phyloP scores from a whole-genome alignment of 2,329 filamentous ascomycete genomes.

The Diaporthe batatas region DNA sequence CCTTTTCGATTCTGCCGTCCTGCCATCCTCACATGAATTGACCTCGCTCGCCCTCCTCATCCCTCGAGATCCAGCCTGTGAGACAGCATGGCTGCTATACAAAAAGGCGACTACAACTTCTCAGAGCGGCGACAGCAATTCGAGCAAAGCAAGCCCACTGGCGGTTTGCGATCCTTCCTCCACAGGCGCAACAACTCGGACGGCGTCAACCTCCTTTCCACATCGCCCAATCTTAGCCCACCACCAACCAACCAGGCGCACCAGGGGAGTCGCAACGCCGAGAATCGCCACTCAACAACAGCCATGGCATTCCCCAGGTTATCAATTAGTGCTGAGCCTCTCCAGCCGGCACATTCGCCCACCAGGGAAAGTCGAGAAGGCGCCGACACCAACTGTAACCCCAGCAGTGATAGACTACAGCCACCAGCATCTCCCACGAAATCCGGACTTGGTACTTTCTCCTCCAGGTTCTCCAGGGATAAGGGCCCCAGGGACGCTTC shows the following conservation, averaged over 20 bases:
- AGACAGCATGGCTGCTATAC: slow-evolving; percentile 40
- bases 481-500: slow-evolving; percentile 56
- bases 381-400: neutral
- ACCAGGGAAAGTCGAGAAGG: slow-evolving; percentile 28
- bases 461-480: slow-evolving; percentile 56
- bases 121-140: slow-evolving; percentile 41
- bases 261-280: slow-evolving; percentile 18
- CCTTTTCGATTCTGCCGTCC: neutral
- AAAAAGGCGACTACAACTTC: slow-evolving; percentile 42
- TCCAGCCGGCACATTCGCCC: slow-evolving; percentile 33
- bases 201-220: slow-evolving; percentile 35
- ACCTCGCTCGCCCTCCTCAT: neutral
- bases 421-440: slow-evolving; percentile 57
- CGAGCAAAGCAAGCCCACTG: slow-evolving; percentile 38
- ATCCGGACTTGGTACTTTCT: slow-evolving; percentile 58
- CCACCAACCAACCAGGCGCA: slow-evolving; percentile 6
- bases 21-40: slow-evolving; percentile 31
- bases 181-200: slow-evolving; percentile 41
- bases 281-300: slow-evolving; percentile 14
- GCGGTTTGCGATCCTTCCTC: slow-evolving; percentile 38
- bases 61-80: neutral
- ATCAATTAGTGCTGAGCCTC: slow-evolving; percentile 30
- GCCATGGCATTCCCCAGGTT: slow-evolving; percentile 39
- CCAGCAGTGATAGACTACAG: slow-evolving; percentile 12
- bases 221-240: slow-evolving; percentile 27